Base-by-base conservation (phyloP, 768 basidiomycete genomes). In the Cystobasidium tubakii region DNA sequence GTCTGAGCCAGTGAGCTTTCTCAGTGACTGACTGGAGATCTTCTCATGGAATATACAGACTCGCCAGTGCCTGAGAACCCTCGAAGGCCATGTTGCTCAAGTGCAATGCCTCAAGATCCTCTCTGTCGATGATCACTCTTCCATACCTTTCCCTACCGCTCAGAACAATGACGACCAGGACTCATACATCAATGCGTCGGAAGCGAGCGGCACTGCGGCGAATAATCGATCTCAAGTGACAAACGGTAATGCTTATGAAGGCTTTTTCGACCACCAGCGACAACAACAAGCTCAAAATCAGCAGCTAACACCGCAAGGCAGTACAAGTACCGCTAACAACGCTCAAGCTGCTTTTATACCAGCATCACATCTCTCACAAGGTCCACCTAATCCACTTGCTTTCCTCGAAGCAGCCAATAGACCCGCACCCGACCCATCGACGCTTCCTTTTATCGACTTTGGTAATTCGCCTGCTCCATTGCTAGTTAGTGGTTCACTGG, bases 81-180 rank as follows among this genome's bases (percentile, higher is more conserved):
- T 96, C 80, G 85, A 84, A 27, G 96, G 93, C 0, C 96, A 99
- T 81, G 88, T 94, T 72, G 92, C 90, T 0, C 94, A 97, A 80
- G 92, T 98, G 17, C 96, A 99, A 83, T 90, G 88, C 79, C 85
- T 98, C 82, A 88, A 87, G 79, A 83, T 97, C 57, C 82, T 96
- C 57, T 83, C 88, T 29, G 85, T 89, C 60, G 75, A 78, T 73
- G 31, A 66, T 19, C 72, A 73, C 21, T 19, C 63, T 17, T 39
- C 62, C 29, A 39, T 23, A 9, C 27, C 65, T 33, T 64, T 57
- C 62, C 62, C 73, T 17, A 34, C 54, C 33, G 44, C 42, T 34
- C 42, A 46, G 0, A 42, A 54, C 62, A 53, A 62, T 43, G n/a
- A 74, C 31, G 33, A 57, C 12, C 17, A 19, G 62, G 73, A 67